Evolutionary conservation across 306 rosid genomes (phyloP), one percentile per base, ranked within the genome.

Genomic region (Sicyos edulis): DNA sequence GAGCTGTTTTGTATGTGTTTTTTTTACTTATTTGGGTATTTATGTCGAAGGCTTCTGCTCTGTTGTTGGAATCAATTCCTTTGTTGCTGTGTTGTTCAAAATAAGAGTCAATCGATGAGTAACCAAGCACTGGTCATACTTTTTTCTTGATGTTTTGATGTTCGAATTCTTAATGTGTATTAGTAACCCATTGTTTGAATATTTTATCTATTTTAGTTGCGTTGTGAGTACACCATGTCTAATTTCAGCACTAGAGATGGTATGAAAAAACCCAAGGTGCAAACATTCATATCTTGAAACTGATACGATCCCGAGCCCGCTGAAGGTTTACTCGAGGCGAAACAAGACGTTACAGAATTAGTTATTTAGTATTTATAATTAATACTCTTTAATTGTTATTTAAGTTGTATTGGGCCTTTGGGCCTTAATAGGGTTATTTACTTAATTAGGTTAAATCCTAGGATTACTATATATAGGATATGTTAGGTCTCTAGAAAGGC

Each of bases 231-330:
- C 75, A 92, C 84, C 80, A 89, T 92, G 96, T 91, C 96, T 78
- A 89, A 90, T 82, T 92, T 89, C 80, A 89, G 97, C 76, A 88
- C 96, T 0, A 96, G 97, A 47, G 97, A 92, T 86, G 88, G 95
- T 66, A 82, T 70, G 90, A 85, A 95, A 80, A 92, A 86, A 75
- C 87, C 89, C 2, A 92, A 92, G 95, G 96, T n/a, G n/a, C n/a
- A n/a, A n/a, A n/a, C n/a, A n/a, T n/a, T n/a, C n/a, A n/a, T n/a
- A n/a, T n/a, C n/a, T n/a, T n/a, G n/a, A n/a, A n/a, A n/a, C n/a
- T n/a, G n/a, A n/a, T n/a, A n/a, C n/a, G n/a, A n/a, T n/a, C n/a
- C n/a, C n/a, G n/a, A n/a, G n/a, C n/a, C n/a, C n/a, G n/a, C n/a
- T n/a, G n/a, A n/a, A n/a, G n/a, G n/a, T n/a, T n/a, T n/a, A n/a